Evolutionary conservation across 2,329 filamentous ascomycete genomes (phyloP).

Genomic region (Neonectria sp.): DNA sequence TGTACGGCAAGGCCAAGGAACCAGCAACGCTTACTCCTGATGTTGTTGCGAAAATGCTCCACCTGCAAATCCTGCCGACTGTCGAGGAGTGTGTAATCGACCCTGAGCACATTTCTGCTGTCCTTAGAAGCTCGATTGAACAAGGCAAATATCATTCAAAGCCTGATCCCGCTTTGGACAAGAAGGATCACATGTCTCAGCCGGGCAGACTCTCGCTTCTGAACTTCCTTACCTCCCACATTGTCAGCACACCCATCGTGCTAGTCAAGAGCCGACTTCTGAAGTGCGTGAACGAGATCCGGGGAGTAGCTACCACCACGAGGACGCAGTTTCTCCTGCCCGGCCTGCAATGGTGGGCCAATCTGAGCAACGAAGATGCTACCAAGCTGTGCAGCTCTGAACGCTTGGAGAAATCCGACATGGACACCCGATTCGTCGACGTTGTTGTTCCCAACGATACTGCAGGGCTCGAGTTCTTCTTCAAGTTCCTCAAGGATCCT

Average conservation of each 20-base stretch:
- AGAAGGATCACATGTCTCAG: conserved; percentile 70
- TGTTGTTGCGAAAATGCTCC: conserved; percentile 73
- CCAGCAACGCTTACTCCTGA: conserved; percentile 72
- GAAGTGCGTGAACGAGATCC: conserved; percentile 79
- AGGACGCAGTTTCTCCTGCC: conserved; percentile 85
- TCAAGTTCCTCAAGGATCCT: conserved; percentile 62
- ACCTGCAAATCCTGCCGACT: conserved; percentile 77
- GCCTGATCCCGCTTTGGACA: conserved; percentile 60
- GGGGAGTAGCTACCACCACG: conserved; percentile 77
- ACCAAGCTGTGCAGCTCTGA: conserved; percentile 57
- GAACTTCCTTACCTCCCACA: conserved; percentile 81
- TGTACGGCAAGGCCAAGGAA: conserved; percentile 74
- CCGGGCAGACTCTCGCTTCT: conserved; percentile 76
- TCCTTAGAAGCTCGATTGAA: conserved; percentile 64
- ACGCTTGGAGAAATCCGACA: conserved; percentile 58
- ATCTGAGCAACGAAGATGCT: conserved; percentile 66
- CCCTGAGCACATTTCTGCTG: conserved; percentile 75
- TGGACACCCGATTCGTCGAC: conserved; percentile 64
- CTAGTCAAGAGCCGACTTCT: conserved; percentile 80
- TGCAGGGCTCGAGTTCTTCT: conserved; percentile 66
- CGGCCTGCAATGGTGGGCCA: conserved; percentile 78
- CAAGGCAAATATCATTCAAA: conserved; percentile 57
- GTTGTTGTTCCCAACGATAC: conserved; percentile 69
- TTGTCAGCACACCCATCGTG: conserved; percentile 77
- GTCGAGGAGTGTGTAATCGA: conserved; percentile 92